phyloP scores from a whole-genome alignment of 495 filamentous ascomycete genomes.

The Neurospora sp. region DNA sequence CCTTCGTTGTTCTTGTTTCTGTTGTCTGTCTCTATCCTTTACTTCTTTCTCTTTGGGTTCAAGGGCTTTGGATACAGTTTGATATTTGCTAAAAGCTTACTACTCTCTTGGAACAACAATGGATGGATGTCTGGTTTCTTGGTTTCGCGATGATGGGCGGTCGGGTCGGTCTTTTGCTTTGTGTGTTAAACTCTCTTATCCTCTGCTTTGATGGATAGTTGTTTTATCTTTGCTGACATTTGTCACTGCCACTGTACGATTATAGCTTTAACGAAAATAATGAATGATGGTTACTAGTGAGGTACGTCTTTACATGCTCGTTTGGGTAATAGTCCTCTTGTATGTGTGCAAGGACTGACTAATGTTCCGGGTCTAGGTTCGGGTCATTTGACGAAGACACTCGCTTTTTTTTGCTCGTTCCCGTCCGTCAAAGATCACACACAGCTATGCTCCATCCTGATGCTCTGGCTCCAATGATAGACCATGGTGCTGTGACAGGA shows the following conservation, averaged over 20 bases:
- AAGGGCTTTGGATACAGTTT: neutral
- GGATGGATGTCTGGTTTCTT: neutral
- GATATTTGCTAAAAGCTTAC: neutral
- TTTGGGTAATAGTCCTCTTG: neutral
- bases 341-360: neutral
- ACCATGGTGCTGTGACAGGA: neutral
- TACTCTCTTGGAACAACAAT: neutral
- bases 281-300: neutral
- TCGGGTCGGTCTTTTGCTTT: neutral
- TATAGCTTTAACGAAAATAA: neutral
- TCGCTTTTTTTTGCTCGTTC: neutral
- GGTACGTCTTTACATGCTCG: neutral
- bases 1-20: neutral
- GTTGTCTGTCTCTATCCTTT: neutral
- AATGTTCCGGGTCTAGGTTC: neutral
- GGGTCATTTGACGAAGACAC: neutral
- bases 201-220: neutral
- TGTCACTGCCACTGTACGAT: neutral
- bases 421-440: neutral
- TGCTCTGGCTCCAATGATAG: neutral
- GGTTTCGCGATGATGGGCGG: neutral
- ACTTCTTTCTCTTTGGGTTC: neutral
- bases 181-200: neutral
- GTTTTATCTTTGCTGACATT: neutral
- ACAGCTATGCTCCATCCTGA: neutral